Conservation (phyloP, 2,329 filamentous ascomycete genomes). For the Colletotrichum incanum region DNA sequence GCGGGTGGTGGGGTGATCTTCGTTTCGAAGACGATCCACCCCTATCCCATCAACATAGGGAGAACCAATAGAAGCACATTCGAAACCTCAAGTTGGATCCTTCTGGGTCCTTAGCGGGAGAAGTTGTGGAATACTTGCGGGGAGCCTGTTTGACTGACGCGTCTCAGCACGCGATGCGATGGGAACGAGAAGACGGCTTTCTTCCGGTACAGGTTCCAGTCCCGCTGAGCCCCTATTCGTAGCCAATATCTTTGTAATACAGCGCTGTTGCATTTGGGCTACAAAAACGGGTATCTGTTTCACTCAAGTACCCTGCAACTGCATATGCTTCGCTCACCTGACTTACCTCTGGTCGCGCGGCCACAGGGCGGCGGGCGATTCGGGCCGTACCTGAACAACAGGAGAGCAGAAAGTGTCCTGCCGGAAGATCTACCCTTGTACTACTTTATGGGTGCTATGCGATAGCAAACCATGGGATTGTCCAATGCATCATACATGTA, state of each 20-base stretch:
- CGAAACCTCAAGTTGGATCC: constrained; percentile 2
- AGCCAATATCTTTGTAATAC: not conserved
- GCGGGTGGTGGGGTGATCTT: constrained; percentile 30
- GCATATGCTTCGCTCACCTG: not conserved
- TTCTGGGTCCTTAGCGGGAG: not conserved
- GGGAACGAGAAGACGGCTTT: not conserved
- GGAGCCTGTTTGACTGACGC: constrained; percentile 22
- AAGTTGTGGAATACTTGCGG: constrained; percentile 25
- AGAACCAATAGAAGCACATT: constrained; percentile 6
- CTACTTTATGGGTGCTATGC: not conserved
- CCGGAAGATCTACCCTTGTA: not conserved
- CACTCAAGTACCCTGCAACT: not conserved
- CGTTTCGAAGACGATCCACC: constrained; percentile 35
- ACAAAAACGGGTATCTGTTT: not conserved
- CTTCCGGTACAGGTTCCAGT: not conserved
- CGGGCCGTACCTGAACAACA: not conserved
- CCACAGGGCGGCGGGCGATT: not conserved
- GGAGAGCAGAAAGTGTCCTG: not conserved
- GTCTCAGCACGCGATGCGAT: constrained; percentile 27
- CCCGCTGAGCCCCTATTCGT: not conserved
- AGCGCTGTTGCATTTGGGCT: not conserved
- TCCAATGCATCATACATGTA: not conserved
- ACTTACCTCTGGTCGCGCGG: not conserved
- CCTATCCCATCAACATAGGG: constrained; percentile 10
- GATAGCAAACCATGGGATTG: not conserved